Base-by-base conservation (phyloP, 257 asterid genomes). In the Phtheirospermum japonicum region DNA sequence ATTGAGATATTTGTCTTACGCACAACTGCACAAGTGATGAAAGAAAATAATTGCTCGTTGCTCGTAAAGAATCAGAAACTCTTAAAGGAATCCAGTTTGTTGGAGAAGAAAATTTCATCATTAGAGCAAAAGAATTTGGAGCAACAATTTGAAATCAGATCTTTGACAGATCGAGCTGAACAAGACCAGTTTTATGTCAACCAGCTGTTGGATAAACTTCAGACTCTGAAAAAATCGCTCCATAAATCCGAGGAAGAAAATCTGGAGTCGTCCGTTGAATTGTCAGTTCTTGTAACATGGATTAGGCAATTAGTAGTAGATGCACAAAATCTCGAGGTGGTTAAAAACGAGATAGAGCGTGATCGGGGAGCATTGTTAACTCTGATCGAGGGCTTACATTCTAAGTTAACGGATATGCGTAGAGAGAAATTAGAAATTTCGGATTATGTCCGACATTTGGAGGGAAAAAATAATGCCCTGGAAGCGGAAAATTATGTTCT, bases 1-100 rank as follows among this genome's bases (percentile, higher is more conserved):
- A 73, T 78, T 34, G 95, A 85, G 82, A 83, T 81, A 56, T 79
- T 82, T 66, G 75, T 88, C 58, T 61, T 93, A 33, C 80, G 70
- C 62, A 71, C 56, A 59, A 69, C 85, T 68, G 80, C 82, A 53
- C 73, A 61, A 58, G 90, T 80, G 61, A 69, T 89, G 76, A 79
- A 83, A 65, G 96, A 81, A 70, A 64, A 65, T 61, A 79, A 77
- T 32, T 40, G 51, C 71, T 75, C 73, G 56, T 46, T 87, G 77
- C 69, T 66, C 65, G 32, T 58, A 19, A 70, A 74, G 72, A 73
- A 83, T 71, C 80, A 77, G 66, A 71, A 79, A 20, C 88, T 86
- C 55, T 55, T 76, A 11, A 86, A 81, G 65, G 75, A 71, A 48
- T 74, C 80, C 18, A 42, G 62, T 67, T 69, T 76, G 62, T 82